These are phyloP conservation scores for Musa balbisiana DNA, from an alignment of 202 grass and related monocot species.

Conservation along the genomic window DNA sequence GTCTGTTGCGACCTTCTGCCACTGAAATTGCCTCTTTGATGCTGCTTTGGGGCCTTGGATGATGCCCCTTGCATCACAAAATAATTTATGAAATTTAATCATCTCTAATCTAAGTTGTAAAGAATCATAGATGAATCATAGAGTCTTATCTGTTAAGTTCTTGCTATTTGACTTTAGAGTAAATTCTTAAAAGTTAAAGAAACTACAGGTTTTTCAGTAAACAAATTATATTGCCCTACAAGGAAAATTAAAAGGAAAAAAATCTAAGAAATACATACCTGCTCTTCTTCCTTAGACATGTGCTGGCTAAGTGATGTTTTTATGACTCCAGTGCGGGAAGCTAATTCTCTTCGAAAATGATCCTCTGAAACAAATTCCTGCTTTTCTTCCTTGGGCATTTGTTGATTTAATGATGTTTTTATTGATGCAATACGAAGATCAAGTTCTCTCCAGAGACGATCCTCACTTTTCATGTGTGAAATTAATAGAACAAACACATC, in stretches of 20 bases:
- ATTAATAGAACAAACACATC: constrained; percentile 51
- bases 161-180: not conserved
- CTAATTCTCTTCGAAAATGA: constrained; percentile 57
- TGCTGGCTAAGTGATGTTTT: constrained; percentile 70
- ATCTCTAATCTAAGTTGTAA: too few relatives aligned
- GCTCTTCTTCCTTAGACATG: constrained; percentile 98
- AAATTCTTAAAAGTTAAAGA: not conserved
- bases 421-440: constrained; percentile 73
- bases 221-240: not conserved
- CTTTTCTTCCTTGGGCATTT: constrained; percentile 97
- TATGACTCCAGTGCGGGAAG: constrained; percentile 81
- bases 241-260: not conserved
- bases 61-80: too few relatives aligned
- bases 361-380: constrained; percentile 41
- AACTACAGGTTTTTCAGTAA: not conserved
- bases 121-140: not conserved
- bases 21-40: too few relatives aligned
- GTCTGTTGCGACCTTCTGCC: too few relatives aligned
- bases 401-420: constrained; percentile 57
- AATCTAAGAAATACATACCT: constrained; percentile 29
- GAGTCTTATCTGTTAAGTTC: not conserved
- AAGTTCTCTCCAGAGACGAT: constrained; percentile 50
- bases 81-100: too few relatives aligned
- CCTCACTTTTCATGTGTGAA: constrained; percentile 34
- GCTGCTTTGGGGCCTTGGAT: too few relatives aligned